Base-by-base conservation (phyloP, 306 rosid genomes). In the Cercis canadensis region DNA sequence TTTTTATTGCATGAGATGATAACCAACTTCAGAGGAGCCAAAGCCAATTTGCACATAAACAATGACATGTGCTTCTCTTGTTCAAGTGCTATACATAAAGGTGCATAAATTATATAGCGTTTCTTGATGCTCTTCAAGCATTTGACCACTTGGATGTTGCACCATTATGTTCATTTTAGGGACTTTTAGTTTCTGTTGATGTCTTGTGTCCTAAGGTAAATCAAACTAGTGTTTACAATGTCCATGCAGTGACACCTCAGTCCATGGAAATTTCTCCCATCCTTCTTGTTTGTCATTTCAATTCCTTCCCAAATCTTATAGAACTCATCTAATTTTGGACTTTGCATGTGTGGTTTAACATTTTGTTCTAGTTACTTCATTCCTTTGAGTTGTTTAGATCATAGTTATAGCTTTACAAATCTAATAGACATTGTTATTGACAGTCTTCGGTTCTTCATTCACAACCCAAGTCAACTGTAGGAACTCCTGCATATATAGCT, bases 401-500 rank as follows among this genome's bases (percentile, higher is more conserved):
- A 56, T 58, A 57, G 14, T 17, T 47, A 5, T 60, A 19, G 37
- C 5, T 52, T 21, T 70, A 29, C 36, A 33, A 65, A 40, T 17
- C 72, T 75, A 66, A 65, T 52, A 44, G 6, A 33, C 15, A 31
- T 18, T 73, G 57, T 80, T 73, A 52, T 73, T 60, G 10, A 55
- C 92, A 93, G 98, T 93, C 98, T 46, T 93, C 90, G 0, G 86
- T 93, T 79, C 90, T 90, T 72, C 97, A 94, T 87, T 94, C 98
- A 72, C 98, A 94, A 80, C 98, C 97, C 6, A 94, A 84, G 76
- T 94, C 97, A 70, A 88, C 98, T 17, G 97, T 94, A 31, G 98
- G 98, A 67, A 94, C 98, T 56, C 97, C 97, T 19, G 98, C 98
- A 55, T 93, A 93, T 82, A 93, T 90, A 78, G 98, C 98, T 75